Percentiles rank a stretch among this genome's conserved stretches.
Conservation (phyloP, 2,329 filamentous ascomycete species). For the Sclerotiophoma versabilis region DNA sequence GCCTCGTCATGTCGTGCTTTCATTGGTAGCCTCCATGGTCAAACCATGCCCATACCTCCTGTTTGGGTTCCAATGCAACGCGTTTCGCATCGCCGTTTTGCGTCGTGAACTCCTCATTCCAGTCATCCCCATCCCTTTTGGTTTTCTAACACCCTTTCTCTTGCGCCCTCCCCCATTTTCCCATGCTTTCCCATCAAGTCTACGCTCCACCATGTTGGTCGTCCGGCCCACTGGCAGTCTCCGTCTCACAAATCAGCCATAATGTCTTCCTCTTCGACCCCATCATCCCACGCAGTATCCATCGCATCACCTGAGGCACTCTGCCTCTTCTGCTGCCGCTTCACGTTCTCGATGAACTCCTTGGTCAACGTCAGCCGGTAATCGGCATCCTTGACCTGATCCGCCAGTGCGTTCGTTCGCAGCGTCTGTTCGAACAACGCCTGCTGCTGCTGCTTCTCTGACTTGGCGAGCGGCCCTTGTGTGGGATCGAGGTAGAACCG, state of each 20-base stretch:
- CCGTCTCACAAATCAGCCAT: conserved; percentile 46
- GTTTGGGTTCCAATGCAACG: conserved; percentile 20
- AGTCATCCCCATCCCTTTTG: not conserved
- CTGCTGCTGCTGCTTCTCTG: conserved; percentile 50
- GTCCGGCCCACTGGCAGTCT: not conserved
- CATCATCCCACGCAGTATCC: conserved; percentile 48
- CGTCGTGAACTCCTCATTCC: conserved; percentile 26
- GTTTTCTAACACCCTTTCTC: not conserved
- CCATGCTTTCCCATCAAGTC: not conserved
- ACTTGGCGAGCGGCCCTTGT: conserved; percentile 48
- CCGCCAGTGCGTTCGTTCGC: conserved; percentile 59
- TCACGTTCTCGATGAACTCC: conserved; percentile 64
- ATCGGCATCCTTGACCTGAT: conserved; percentile 62
- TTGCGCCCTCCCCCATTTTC: no score
- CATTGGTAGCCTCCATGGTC: conserved; percentile 6
- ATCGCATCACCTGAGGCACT: conserved; percentile 44
- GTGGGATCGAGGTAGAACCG: conserved; percentile 58
- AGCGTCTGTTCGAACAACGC: conserved; percentile 59
- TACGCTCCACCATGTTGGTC: not conserved
- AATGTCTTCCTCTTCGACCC: conserved; percentile 49
- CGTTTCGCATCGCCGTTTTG: conserved; percentile 42
- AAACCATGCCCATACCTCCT: conserved; percentile 13
- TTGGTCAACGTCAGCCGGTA: conserved; percentile 63
- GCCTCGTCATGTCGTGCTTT: not conserved
- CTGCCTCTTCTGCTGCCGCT: conserved; percentile 55